These are phyloP conservation scores for Skeletonema menzelii DNA, from an alignment of 108 stramenopile genomes.

Conservation along the genomic window DNA sequence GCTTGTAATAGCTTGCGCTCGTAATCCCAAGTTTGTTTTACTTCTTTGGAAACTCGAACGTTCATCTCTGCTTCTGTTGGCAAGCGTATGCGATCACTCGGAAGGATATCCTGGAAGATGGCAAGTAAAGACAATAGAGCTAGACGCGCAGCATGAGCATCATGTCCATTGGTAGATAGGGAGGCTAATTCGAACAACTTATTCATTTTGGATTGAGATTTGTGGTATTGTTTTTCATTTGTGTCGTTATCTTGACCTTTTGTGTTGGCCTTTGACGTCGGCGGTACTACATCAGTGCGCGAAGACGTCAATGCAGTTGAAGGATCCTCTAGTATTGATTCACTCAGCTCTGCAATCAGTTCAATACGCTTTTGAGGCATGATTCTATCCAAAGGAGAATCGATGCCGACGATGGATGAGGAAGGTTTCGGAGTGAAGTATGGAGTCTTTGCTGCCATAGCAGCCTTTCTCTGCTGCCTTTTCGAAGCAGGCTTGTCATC, in stretches of 20 bases:
- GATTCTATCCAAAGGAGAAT: constrained; percentile 20
- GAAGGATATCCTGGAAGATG: constrained; percentile 91
- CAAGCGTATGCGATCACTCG: constrained; percentile 89
- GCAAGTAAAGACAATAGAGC: constrained; percentile 86
- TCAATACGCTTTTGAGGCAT: constrained; percentile 51
- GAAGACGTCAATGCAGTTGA: constrained; percentile 55
- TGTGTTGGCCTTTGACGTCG: constrained; percentile 2
- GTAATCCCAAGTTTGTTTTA: constrained; percentile 70
- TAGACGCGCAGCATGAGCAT: constrained; percentile 68
- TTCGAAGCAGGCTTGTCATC: not conserved
- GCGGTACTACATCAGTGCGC: constrained; percentile 2
- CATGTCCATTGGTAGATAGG: constrained; percentile 59
- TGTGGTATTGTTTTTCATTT: constrained; percentile 16
- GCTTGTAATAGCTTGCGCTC: constrained; percentile 72
- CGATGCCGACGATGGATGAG: constrained; percentile 8
- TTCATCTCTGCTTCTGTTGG: constrained; percentile 80
- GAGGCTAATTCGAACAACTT: constrained; percentile 57
- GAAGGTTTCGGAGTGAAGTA: constrained; percentile 22
- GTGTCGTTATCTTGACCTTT: constrained; percentile 11
- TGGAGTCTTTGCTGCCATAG: constrained; percentile 7
- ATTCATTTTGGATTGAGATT: constrained; percentile 59
- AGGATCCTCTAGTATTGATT: constrained; percentile 76
- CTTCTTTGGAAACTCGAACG: constrained; percentile 86
- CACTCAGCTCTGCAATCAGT: constrained; percentile 78
- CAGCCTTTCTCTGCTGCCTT: constrained; percentile 16